Conservation (phyloP, 1,284 basidiomycete species). For the Melampsora americana region DNA sequence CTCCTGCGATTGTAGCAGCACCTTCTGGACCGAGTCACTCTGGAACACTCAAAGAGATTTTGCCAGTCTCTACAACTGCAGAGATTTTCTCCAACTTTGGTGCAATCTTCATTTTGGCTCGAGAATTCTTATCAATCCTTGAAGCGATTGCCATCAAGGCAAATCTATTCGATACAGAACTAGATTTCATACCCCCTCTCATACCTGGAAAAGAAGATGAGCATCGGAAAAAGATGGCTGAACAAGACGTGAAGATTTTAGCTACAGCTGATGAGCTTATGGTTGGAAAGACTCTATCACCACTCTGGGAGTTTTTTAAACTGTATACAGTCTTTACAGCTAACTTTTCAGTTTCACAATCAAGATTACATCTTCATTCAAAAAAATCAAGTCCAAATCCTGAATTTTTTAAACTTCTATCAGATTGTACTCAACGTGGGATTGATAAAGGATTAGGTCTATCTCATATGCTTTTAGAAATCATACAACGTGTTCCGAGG, state of each 20-base stretch:
- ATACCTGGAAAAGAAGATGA: neutral
- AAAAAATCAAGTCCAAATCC: constrained; percentile 57
- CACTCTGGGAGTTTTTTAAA: constrained; percentile 70
- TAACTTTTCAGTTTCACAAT: constrained; percentile 67
- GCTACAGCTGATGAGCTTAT: constrained; percentile 16
- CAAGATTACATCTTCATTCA: constrained; percentile 59
- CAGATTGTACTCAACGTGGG: constrained; percentile 61
- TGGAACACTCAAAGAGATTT: neutral
- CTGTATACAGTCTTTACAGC: constrained; percentile 78
- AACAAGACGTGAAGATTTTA: neutral
- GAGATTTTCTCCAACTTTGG: constrained; percentile 39
- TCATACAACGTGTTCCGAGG: constrained; percentile 79
- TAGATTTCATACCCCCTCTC: neutral
- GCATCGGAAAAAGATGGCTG: neutral
- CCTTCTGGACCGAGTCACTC: neutral
- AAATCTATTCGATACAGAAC: constrained; percentile 18
- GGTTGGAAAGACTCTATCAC: constrained; percentile 59
- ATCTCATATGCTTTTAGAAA: constrained; percentile 76
- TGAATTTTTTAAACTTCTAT: constrained; percentile 60
- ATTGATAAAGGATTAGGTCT: constrained; percentile 70
- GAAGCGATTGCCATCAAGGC: constrained; percentile 16
- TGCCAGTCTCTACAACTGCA: constrained; percentile 8
- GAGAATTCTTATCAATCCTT: constrained; percentile 18
- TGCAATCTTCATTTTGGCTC: constrained; percentile 27
- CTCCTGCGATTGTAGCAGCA: neutral